These are phyloP conservation scores for Cutaneotrichosporon cutaneum DNA, from an alignment of 1,284 basidiomycete species.

Conservation along the genomic window DNA sequence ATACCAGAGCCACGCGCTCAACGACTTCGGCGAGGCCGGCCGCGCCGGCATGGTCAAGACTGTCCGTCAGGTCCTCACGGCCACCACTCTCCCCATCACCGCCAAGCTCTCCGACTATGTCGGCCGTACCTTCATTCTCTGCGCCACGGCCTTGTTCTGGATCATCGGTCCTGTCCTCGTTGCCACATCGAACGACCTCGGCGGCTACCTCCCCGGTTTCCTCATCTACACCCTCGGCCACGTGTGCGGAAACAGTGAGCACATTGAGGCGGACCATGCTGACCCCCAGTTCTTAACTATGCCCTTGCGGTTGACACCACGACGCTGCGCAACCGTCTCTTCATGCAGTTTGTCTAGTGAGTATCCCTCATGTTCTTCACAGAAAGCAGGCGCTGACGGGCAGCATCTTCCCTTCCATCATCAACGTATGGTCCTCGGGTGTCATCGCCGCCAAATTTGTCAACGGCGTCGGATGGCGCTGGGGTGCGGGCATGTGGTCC, in stretches of 20 bases:
- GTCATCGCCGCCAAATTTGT: constrained; percentile 14
- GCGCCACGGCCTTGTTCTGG: constrained; percentile 50
- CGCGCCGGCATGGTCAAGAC: constrained; percentile 46
- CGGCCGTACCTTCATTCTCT: constrained; percentile 50
- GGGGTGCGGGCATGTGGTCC: constrained; percentile 54
- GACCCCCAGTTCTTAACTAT: constrained; percentile 43
- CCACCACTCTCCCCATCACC: constrained; percentile 42
- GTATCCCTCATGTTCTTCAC: neutral
- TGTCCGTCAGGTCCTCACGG: constrained; percentile 41
- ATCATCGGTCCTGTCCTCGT: constrained; percentile 51
- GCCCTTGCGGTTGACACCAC: constrained; percentile 54
- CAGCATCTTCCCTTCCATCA: constrained; percentile 26
- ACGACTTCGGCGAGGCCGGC: constrained; percentile 27
- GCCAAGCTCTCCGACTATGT: constrained; percentile 52
- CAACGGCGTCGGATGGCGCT: constrained; percentile 49
- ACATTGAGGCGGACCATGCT: neutral
- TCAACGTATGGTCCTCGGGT: constrained; percentile 28
- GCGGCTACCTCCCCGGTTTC: constrained; percentile 49
- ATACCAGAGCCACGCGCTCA: constrained; percentile 32
- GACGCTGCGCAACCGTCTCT: constrained; percentile 51
- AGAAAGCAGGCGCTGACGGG: neutral
- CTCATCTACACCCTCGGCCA: constrained; percentile 37
- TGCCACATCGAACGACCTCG: constrained; percentile 43
- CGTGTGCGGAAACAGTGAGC: constrained; percentile 23
- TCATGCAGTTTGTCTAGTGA: constrained; percentile 51